Evolutionary conservation across 129 eudicot species (phyloP), one percentile per base, ranked within the genome.

Genomic region (Cynara cardunculus): DNA sequence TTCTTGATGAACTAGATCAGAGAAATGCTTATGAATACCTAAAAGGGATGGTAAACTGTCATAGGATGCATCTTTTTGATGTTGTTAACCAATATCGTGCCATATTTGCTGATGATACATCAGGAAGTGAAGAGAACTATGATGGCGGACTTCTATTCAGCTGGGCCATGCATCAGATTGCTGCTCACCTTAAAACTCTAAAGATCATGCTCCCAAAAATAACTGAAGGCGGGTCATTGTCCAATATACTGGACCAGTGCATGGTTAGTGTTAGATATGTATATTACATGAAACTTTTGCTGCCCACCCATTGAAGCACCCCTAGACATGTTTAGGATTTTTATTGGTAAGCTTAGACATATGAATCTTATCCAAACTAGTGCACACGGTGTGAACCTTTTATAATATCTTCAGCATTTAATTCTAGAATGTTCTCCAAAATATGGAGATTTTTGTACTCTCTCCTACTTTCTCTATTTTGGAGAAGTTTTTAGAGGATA

Each of bases 81-180:
- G 98, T 96, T 81, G 99, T 96, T 30, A 96, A 96, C 88, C 99
- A 96, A 81, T 96, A 96, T 66, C 90, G 99, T 67, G 99, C 99
- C 62, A 92, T 96, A 88, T 96, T 96, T 26, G 90, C 97, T 32
- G 99, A 96, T 85, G 98, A 96, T 78, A 92, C 97, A 74, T 96
- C 99, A 9, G 99, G 94, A 79, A 96, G 92, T 84, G 99, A 96
- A 86, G 99, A 92, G 78, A 96, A 96, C 77, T 86, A 93, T 85
- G 99, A 96, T 84, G 98, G 99, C 0, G 99, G 99, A 56, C 99
- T 96, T 88, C 95, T 96, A 61, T 96, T 96, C 86, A 93, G 96
- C 74, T 96, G 99, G 99, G 93, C 98, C 76, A 92, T 91, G 90
- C 99, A 92, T 87, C 99, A 96, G 74, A 87, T 96, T 81, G 75